Conservation (phyloP, 176 grass and related monocot species). For the Triticum turgidum region DNA sequence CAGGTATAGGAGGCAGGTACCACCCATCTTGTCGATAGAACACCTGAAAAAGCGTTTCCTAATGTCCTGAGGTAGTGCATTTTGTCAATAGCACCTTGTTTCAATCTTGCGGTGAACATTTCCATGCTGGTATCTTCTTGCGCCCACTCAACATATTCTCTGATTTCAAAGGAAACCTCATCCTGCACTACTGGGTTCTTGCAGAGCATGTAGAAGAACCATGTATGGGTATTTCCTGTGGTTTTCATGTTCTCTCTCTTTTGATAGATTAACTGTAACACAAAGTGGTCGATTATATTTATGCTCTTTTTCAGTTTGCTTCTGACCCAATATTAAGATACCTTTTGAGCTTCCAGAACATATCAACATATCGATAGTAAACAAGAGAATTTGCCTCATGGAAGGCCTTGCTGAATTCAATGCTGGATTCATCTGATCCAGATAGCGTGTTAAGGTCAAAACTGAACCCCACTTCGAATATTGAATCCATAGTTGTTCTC, state of each 20-base stretch:
- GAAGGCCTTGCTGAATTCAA: conserved; percentile 43
- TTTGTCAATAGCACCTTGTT: conserved; percentile 15
- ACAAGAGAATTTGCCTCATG: conserved; percentile 50
- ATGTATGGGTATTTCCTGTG: conserved; percentile 56
- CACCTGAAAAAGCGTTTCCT: too few species aligned
- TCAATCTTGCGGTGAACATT: conserved; percentile 35
- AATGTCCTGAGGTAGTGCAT: too few species aligned
- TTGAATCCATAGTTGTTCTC: conserved; percentile 67
- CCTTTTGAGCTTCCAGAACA: conserved; percentile 59
- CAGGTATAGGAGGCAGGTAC: too few species aligned
- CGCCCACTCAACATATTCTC: not conserved
- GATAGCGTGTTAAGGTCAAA: conserved; percentile 45
- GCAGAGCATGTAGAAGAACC: conserved; percentile 78
- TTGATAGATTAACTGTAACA: conserved; percentile 43
- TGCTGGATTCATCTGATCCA: conserved; percentile 26
- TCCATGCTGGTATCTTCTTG: not conserved
- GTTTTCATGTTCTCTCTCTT: conserved; percentile 45
- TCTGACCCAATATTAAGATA: conserved; percentile 65
- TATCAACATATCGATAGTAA: conserved; percentile 44
- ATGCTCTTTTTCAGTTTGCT: conserved; percentile 54
- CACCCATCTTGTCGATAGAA: too few species aligned
- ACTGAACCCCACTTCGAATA: conserved; percentile 57
- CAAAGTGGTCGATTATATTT: conserved; percentile 53
- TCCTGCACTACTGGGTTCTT: conserved; percentile 58
- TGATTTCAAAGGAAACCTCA: conserved; percentile 50